Percentiles rank a stretch among this genome's conserved stretches.
These are phyloP conservation scores for Suzukiozyma palmioleophila DNA, from an alignment of 1,139 yeast species.

Conservation along the genomic window DNA sequence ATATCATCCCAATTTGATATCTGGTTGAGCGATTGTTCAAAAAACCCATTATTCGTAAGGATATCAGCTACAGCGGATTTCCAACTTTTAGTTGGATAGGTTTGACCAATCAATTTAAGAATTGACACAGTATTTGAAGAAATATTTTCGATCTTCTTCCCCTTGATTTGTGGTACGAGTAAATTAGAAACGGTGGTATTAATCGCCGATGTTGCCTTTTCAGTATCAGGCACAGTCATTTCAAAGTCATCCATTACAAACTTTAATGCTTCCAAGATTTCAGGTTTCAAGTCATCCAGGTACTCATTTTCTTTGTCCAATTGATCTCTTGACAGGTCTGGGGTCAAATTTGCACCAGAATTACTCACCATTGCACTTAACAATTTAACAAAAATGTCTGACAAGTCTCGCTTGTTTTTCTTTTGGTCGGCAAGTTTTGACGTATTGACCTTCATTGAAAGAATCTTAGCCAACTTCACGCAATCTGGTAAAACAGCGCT, in stretches of 20 bases:
- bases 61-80: slow-evolving; percentile 47
- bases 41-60: slow-evolving; percentile 46
- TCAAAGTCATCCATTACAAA: slow-evolving; percentile 38
- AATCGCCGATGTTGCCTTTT: slow-evolving; percentile 41
- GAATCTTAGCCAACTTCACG: slow-evolving; percentile 44
- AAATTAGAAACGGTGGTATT: slow-evolving; percentile 43
- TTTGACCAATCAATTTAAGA: slow-evolving; percentile 33
- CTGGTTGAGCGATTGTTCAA: slow-evolving; percentile 27
- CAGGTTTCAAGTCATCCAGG: slow-evolving; percentile 22
- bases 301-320: slow-evolving; percentile 8
- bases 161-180: slow-evolving; percentile 42
- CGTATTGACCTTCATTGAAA: slow-evolving; percentile 54
- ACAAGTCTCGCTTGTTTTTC: slow-evolving; percentile 58
- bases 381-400: slow-evolving; percentile 46
- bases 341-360: slow-evolving; percentile 1
- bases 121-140: slow-evolving; percentile 34
- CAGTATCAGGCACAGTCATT: slow-evolving; percentile 47
- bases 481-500: slow-evolving; percentile 48
- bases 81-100: slow-evolving; percentile 45
- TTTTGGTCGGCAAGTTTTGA: slow-evolving; percentile 60
- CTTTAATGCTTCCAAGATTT: slow-evolving; percentile 31
- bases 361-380: slow-evolving; percentile 1
- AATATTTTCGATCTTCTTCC: slow-evolving; percentile 28
- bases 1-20: slow-evolving; percentile 47
- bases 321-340: slow-evolving; percentile 9